Conservation (phyloP, 371 early-diverging fungal genomes). For the Mortierella sp. region DNA sequence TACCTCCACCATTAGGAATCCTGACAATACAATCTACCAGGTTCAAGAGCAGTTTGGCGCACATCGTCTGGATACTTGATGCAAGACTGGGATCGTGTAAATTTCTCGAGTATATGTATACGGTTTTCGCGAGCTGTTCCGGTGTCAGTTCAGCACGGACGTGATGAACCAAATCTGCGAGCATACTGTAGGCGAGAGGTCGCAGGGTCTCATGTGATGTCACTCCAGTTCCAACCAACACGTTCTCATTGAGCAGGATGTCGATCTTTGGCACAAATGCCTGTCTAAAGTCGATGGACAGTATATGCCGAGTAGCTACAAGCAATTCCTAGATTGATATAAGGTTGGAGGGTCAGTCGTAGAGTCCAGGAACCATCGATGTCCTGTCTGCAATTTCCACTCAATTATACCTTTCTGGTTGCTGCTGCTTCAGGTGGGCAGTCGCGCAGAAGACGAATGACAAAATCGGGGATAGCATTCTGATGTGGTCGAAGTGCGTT, state of each 20-base stretch:
- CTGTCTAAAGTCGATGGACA: slow-evolving; percentile 88
- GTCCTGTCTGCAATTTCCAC: background rate
- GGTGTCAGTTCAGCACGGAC: slow-evolving; percentile 87
- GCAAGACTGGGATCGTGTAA: slow-evolving; percentile 90
- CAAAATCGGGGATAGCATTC: slow-evolving; percentile 86
- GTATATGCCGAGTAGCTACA: slow-evolving; percentile 94
- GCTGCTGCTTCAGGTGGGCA: slow-evolving; percentile 95
- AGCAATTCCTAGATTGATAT: slow-evolving; percentile 77
- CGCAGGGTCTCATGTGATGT: slow-evolving; percentile 92
- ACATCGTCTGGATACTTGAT: slow-evolving; percentile 95
- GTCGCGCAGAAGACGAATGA: slow-evolving; percentile 86
- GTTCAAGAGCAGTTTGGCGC: slow-evolving; percentile 92
- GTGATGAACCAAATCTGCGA: slow-evolving; percentile 96
- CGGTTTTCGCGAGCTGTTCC: slow-evolving; percentile 80
- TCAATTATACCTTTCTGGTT: slow-evolving; percentile 79
- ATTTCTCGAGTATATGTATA: slow-evolving; percentile 90
- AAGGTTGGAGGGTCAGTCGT: slow-evolving; percentile 3
- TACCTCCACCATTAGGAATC: slow-evolving; percentile 67
- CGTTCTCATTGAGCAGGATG: slow-evolving; percentile 88
- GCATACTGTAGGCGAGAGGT: slow-evolving; percentile 92
- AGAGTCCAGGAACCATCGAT: background rate
- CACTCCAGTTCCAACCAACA: slow-evolving; percentile 92
- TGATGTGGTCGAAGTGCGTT: slow-evolving; percentile 77
- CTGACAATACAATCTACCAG: slow-evolving; percentile 88
- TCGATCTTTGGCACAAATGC: slow-evolving; percentile 92